Evolutionary conservation across 371 early-diverging fungal genomes (phyloP).

Genomic region (Apophysomyces trapeziformis): DNA sequence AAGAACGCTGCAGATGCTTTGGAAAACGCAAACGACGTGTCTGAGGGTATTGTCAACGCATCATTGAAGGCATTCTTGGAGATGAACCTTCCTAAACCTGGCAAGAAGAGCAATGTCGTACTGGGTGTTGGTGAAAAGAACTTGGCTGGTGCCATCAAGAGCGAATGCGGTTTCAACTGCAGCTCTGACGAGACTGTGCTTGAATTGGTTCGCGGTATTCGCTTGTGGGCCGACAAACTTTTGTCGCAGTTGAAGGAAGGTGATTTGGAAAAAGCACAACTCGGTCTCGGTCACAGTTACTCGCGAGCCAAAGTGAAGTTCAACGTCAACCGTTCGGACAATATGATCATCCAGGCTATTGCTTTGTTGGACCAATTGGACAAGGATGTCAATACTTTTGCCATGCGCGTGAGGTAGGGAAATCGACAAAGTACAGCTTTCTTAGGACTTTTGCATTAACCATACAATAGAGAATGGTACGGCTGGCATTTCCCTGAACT

Average conservation of each 20-base stretch:
- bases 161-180: constrained; percentile 78
- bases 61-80: constrained; percentile 92
- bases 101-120: constrained; percentile 71
- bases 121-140: constrained; percentile 96
- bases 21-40: constrained; percentile 96
- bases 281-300: constrained; percentile 97
- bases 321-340: constrained; percentile 94
- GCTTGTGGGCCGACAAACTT: constrained; percentile 89
- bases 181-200: constrained; percentile 78
- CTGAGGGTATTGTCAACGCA: constrained; percentile 91
- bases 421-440: constrained; percentile 20
- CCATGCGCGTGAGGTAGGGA: constrained; percentile 75
- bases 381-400: constrained; percentile 94
- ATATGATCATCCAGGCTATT: constrained; percentile 94
- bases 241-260: constrained; percentile 88
- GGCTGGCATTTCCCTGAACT: constrained; percentile 99
- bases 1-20: constrained; percentile 97
- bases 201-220: constrained; percentile 93
- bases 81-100: constrained; percentile 86
- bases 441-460: constrained; percentile 13
- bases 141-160: constrained; percentile 89
- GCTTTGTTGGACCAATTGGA: constrained; percentile 91
- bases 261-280: constrained; percentile 92
- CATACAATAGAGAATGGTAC: constrained; percentile 89
- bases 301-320: constrained; percentile 99